Base-by-base conservation (phyloP, 2,329 filamentous ascomycete species). In the Botrytis pseudocinerea region DNA sequence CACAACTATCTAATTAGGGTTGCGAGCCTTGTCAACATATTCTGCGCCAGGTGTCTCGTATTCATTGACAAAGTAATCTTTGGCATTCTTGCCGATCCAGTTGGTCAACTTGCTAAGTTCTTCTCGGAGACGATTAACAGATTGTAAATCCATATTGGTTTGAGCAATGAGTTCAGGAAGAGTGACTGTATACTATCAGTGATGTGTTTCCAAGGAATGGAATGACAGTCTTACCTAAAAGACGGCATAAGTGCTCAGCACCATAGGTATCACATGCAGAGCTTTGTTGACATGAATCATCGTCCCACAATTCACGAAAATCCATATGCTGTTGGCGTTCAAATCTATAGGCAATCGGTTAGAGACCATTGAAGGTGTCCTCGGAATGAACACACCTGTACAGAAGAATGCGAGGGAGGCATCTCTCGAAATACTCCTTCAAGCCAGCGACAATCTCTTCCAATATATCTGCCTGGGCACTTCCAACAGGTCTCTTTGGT, bases 101-200 rank as follows among this genome's bases (percentile, higher is more conserved):
- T 89, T 87, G 18, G 92, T 93, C 82, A 99, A 91, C 82, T 94
- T 95, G 77, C 89, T 88, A 25, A 99, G 87, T 82, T 99, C 96
- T 79, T 98, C 94, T 20, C 94, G 91, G 40, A 98, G 89, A 64
- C 94, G 92, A 75, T 91, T 92, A 60, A 97, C 93, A 3, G 94
- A 95, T 81, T 97, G 94, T 70, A 92, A 87, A 80, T 98, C 96
- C 94, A 99, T 97, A 83, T 98, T 98, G 70, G 96, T 99, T 82
- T 99, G 96, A 6, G 95, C 95, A 75, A 98, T 91, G 59, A 98
- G 90, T 81, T 99, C 96, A 0, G 96, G 95, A 78, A 98, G 90
- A 1, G 92, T 92, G 5, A 97, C 95, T 97, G 78, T 16, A 63
- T 97, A 78, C 48, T 16, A 5, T 68, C n/a, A 57, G n/a, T 4